These are phyloP conservation scores for Colletotrichum sp. DNA, from an alignment of 2,329 filamentous ascomycete genomes.

Conservation along the genomic window DNA sequence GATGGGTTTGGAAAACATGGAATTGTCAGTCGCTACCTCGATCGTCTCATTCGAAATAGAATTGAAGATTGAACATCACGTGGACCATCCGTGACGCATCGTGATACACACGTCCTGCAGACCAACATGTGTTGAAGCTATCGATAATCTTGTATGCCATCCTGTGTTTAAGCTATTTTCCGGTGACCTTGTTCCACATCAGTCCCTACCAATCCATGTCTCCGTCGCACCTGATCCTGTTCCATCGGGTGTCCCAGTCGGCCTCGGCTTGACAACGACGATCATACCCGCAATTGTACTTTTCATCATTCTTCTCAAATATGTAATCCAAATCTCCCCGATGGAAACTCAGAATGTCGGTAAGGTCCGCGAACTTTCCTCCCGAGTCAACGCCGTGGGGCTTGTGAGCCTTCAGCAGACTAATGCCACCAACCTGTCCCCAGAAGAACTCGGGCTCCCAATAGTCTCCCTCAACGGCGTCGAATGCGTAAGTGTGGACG, in stretches of 20 bases:
- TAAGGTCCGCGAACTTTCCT: neutral
- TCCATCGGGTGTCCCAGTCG: neutral
- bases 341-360: neutral
- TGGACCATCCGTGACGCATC: fast-evolving
- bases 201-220: neutral
- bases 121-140: neutral
- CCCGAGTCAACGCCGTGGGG: neutral
- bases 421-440: neutral
- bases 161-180: neutral
- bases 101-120: neutral
- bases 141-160: neutral
- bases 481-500: neutral
- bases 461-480: neutral
- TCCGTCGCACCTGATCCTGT: neutral
- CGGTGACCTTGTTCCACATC: neutral
- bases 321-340: neutral
- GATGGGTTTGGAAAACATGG: neutral
- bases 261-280: neutral
- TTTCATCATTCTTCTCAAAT: neutral
- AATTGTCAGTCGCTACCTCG: neutral
- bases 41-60: neutral
- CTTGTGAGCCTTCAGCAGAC: neutral
- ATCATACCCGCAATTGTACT: neutral
- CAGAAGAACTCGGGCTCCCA: neutral
- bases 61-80: neutral